phyloP scores from a whole-genome alignment of 2,329 filamentous ascomycete species.

The Sporothrix schenckii region DNA sequence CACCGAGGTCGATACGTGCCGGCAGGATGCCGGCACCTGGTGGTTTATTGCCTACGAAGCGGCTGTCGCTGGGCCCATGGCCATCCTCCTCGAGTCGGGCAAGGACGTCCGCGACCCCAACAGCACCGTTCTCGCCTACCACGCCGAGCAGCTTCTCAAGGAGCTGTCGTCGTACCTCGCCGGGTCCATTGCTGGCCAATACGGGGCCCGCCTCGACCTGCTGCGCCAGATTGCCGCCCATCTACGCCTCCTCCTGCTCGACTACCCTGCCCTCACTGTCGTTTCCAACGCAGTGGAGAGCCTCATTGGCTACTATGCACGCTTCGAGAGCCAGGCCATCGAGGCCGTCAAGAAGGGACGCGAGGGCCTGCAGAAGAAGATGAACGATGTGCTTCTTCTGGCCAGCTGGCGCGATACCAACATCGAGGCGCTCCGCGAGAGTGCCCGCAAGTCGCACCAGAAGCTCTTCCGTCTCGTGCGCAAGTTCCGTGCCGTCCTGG shows the following conservation, averaged over 20 bases:
- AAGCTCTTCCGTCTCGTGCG: constrained; percentile 90
- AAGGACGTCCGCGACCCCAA: constrained; percentile 46
- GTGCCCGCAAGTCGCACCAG: constrained; percentile 84
- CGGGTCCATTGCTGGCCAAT: constrained; percentile 80
- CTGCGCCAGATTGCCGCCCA: constrained; percentile 68
- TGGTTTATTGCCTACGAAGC: constrained; percentile 97
- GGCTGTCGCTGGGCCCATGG: constrained; percentile 73
- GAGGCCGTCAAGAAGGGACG: constrained; percentile 70
- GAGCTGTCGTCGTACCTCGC: constrained; percentile 79
- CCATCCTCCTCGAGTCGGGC: constrained; percentile 60
- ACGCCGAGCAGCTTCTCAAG: constrained; percentile 70
- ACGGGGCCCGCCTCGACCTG: constrained; percentile 69
- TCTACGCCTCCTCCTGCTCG: constrained; percentile 61
- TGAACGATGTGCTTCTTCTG: constrained; percentile 89
- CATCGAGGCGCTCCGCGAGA: constrained; percentile 84
- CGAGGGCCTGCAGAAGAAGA: constrained; percentile 78
- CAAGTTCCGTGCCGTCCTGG: constrained; percentile 81
- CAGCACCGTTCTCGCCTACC: constrained; percentile 53
- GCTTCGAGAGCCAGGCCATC: constrained; percentile 68
- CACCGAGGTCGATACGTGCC: constrained; percentile 74
- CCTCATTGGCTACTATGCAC: constrained; percentile 73
- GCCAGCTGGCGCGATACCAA: constrained; percentile 99
- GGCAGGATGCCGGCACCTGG: constrained; percentile 82
- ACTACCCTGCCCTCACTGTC: constrained; percentile 60
- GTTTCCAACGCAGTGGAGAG: constrained; percentile 71